Evolutionary conservation across 163 green algal genomes (phyloP), one percentile per base, ranked within the genome.

Genomic region (Dunaliella salina): DNA sequence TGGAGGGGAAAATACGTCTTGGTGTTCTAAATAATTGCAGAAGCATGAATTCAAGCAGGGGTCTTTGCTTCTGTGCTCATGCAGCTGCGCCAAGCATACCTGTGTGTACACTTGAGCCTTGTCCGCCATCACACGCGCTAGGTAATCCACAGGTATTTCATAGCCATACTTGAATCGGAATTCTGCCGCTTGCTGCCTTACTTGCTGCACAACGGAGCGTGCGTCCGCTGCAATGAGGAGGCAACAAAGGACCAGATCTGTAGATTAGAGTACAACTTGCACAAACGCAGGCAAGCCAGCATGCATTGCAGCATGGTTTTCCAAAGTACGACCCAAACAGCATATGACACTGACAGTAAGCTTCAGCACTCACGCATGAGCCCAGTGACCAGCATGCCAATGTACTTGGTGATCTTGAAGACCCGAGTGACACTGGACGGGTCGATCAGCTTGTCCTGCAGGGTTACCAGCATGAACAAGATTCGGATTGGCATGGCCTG

Each of bases 91-190:
- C 22, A 75, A 30, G 30, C 67, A 35, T 84, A 95, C 93, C 94
- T 99, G 96, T 17, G 97, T 99, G 93, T 98, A 98, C 45, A 99
- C 97, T 88, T 99, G 97, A 26, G 96, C 94, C 88, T 98, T 94
- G 88, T 99, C 97, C 4, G 97, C 97, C 86, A 99, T 89, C 82
- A 95, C 88, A 78, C 95, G 95, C 0, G 97, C 96, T 80, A 99
- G 93, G 87, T 94, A 96, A 87, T 98, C 96, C 34, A 98, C 95
- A 0, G 97, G 96, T 35, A 98, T 95, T 84, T 99, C 97, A 85
- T 99, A 99, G 0, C 97, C 97, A 83, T 95, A 99, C 86, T 98
- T 98, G 93, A 96, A 96, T 0, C 94, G 90, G 90, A 99, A 99
- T 87, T 99, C 96, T n/a, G 96, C 96, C 32, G 97, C 97, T 88